Conservation (phyloP, 2,329 filamentous ascomycete species). For the Pseudogymnoascus sp. region DNA sequence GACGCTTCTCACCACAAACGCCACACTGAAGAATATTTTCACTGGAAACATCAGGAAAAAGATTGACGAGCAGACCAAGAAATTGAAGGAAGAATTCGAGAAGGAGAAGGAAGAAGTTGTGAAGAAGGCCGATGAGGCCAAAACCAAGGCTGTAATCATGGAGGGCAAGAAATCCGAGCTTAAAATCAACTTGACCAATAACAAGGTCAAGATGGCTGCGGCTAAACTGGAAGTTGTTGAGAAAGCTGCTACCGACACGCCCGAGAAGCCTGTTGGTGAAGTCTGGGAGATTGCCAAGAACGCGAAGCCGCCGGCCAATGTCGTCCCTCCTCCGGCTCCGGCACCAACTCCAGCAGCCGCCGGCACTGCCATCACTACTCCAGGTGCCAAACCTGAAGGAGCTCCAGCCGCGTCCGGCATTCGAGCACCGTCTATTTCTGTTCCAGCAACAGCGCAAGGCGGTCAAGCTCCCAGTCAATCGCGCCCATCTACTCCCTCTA, state of each 20-base stretch:
- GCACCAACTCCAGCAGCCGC: constrained; percentile 9
- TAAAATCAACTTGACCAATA: constrained; percentile 72
- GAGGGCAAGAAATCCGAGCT: constrained; percentile 66
- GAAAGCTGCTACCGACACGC: constrained; percentile 76
- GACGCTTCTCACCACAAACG: constrained; percentile 47
- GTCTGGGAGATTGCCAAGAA: constrained; percentile 77
- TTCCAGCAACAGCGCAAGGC: background rate
- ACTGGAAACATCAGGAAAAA: constrained; percentile 60
- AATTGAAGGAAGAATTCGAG: constrained; percentile 40
- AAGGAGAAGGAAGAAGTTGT: constrained; percentile 43
- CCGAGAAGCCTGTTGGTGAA: constrained; percentile 71
- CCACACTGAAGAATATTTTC: constrained; percentile 50
- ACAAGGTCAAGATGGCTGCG: constrained; percentile 51
- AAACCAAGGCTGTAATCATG: constrained; percentile 55
- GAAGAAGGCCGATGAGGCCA: constrained; percentile 31
- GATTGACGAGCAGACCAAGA: constrained; percentile 50
- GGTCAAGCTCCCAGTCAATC: background rate
- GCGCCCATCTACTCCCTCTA: background rate
- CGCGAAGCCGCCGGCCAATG: constrained; percentile 40
- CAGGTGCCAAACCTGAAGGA: constrained; percentile 8
- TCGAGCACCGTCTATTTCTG: constrained; percentile 6
- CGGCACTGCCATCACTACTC: constrained; percentile 6
- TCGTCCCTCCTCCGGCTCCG: constrained; percentile 12
- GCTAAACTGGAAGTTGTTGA: constrained; percentile 74
- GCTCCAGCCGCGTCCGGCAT: background rate